phyloP scores from a whole-genome alignment of 169 alveolate genomes.

The Perkinsus marinus region DNA sequence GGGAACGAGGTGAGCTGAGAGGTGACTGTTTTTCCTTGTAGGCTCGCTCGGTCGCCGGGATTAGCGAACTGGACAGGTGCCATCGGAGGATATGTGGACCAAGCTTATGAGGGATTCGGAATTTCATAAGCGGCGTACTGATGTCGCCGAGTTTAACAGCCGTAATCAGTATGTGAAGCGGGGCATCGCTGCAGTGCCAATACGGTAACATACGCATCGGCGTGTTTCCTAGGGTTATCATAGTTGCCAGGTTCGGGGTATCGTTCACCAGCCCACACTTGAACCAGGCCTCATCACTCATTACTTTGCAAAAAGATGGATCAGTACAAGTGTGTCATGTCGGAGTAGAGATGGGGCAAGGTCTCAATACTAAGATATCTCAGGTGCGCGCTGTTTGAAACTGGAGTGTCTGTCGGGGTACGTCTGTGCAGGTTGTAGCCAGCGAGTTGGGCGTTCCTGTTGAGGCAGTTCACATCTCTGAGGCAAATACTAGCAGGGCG shows the following conservation, averaged over 20 bases:
- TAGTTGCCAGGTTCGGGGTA: background rate
- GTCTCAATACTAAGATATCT: conserved; percentile 17
- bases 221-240: background rate
- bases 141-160: background rate
- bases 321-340: conserved; percentile 11
- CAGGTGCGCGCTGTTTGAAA: background rate
- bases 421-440: background rate
- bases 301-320: conserved; percentile 15
- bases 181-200: conserved; percentile 15
- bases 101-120: background rate
- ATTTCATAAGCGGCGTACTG: background rate
- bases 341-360: conserved; percentile 29
- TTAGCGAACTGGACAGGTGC: background rate
- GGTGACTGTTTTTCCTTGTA: too few species aligned
- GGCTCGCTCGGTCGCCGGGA: too few species aligned
- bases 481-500: conserved; percentile 14
- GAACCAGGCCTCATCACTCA: conserved; percentile 21
- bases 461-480: conserved; percentile 4
- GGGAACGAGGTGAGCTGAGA: background rate
- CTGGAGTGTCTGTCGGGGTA: background rate
- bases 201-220: background rate
- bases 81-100: background rate
- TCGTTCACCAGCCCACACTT: conserved; percentile 19
- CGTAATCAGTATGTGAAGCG: conserved; percentile 5
- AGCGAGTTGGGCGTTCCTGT: background rate